Base-by-base conservation (phyloP, 2,329 filamentous ascomycete species). In the Amauroascus verrucosus region DNA sequence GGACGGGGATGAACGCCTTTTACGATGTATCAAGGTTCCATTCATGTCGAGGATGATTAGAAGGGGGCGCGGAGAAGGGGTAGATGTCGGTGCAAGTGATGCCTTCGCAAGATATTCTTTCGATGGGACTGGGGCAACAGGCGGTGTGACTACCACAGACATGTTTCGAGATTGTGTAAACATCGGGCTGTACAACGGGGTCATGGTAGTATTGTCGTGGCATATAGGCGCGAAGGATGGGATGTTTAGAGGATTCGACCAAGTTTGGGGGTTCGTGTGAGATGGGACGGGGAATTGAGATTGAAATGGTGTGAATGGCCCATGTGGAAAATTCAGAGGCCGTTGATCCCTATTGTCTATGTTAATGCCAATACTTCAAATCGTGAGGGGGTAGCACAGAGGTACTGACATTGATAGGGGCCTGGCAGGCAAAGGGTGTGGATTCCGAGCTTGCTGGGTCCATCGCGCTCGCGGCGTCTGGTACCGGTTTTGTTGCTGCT, bases 1-100 rank as follows among this genome's bases (percentile, higher is more conserved):
- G 8, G 73, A 76, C 2, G 76, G 73, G 1, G 70, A 63, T 24
- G 65, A 66, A 44, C 74, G 73, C 50, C 74, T 75, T 7, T 82
- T 83, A 4, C 93, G 85, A 70, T 80, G 77, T 55, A 97, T 78
- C 9, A 98, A 77, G 0, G 91, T 96, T 57, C 93, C 93, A 67
- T 97, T 98, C 35, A 98, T 79, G 70, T 98, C 93, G 57, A 97
- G 80, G 45, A 97, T 80, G 48, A 98, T 75, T 20, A 98, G 81
- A 32, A 95, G 77, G 14, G 78, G 79, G 38, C 80, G 80, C 1
- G 83, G 78, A 0, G 67, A 48, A 0, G 67, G 37, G 2, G 78
- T 68, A 14, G 59, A 59, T 26, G 65, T 61, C 0, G 80, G 75
- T 0, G 70, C 61, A 13, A 70, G 60, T 3, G 70, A 64, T 1